Evolutionary conservation across 1,284 basidiomycete genomes (phyloP).

Genomic region (Fomitopsis betulina): DNA sequence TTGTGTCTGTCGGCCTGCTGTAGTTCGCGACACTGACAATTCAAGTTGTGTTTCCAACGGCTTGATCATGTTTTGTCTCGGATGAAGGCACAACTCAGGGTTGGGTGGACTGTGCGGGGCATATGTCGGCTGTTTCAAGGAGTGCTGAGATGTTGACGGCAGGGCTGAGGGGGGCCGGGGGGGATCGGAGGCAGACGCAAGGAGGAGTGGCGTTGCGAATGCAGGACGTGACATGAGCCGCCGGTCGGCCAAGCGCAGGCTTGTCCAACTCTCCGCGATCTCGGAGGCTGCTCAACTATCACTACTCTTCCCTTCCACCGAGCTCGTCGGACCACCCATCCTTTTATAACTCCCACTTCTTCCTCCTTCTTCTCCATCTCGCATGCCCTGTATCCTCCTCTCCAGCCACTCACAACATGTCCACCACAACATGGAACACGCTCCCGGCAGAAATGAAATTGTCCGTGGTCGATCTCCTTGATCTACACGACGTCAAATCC

Average conservation of each 20-base stretch:
- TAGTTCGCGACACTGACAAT: too few relatives aligned
- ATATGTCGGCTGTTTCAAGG: background rate
- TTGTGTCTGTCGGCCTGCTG: background rate
- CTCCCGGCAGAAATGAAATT: slow-evolving; percentile 67
- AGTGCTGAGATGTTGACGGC: background rate
- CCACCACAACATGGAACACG: slow-evolving; percentile 36
- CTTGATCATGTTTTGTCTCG: background rate
- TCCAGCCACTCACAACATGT: slow-evolving; percentile 5
- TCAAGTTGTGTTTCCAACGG: background rate
- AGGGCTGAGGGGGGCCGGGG: background rate
- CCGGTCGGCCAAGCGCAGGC: background rate
- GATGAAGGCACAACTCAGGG: too few relatives aligned
- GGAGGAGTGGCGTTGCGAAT: slow-evolving; percentile 2
- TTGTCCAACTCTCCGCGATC: slow-evolving; percentile 2
- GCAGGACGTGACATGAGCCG: background rate
- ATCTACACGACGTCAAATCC: slow-evolving; percentile 33
- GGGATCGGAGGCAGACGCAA: background rate
- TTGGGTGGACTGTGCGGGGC: too few relatives aligned
- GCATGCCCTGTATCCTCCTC: background rate
- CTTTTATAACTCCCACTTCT: slow-evolving; percentile 4
- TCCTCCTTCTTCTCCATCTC: slow-evolving; percentile 4
- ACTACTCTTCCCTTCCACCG: slow-evolving; percentile 2
- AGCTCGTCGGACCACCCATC: slow-evolving; percentile 3
- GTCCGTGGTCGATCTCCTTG: slow-evolving; percentile 48
- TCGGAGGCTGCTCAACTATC: slow-evolving; percentile 6